Evolutionary conservation across 2,329 filamentous ascomycete species (phyloP).

Genomic region (Aureobasidium sp.): DNA sequence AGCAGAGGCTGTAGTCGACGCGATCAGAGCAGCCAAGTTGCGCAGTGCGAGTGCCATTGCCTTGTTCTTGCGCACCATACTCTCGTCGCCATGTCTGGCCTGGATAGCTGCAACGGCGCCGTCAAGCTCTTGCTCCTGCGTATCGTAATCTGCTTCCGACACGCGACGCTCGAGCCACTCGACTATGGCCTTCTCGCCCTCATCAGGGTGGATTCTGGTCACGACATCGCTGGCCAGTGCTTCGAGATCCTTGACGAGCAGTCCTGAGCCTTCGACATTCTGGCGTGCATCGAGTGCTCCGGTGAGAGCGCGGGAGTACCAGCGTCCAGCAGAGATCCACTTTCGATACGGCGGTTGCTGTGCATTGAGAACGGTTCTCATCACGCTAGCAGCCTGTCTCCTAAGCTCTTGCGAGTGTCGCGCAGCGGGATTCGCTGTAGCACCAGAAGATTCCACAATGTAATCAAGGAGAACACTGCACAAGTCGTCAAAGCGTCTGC

Average conservation of each 20-base stretch:
- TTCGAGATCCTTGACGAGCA: constrained; percentile 67
- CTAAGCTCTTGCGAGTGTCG: constrained; percentile 49
- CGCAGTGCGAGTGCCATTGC: constrained; percentile 49
- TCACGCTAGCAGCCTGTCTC: constrained; percentile 62
- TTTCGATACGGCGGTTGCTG: constrained; percentile 51
- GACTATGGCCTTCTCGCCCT: constrained; percentile 34
- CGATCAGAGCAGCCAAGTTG: constrained; percentile 52
- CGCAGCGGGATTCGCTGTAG: constrained; percentile 22
- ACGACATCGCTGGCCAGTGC: constrained; percentile 65
- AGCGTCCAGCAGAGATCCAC: constrained; percentile 28
- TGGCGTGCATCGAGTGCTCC: constrained; percentile 57
- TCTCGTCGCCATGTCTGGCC: neutral
- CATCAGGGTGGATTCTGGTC: constrained; percentile 52
- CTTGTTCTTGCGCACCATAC: neutral
- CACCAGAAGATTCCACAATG: constrained; percentile 43
- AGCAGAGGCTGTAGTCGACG: constrained; percentile 24
- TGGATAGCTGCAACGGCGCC: constrained; percentile 30
- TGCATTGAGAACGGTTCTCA: constrained; percentile 63
- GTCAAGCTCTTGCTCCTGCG: neutral
- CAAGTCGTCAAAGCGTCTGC: constrained; percentile 62
- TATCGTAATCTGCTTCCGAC: constrained; percentile 57
- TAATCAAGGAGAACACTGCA: constrained; percentile 62
- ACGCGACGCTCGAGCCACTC: constrained; percentile 35
- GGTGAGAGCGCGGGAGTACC: constrained; percentile 59
- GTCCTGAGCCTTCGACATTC: constrained; percentile 57